A percentile compares a stretch with the other conserved stretches of the same genome.
Conservation (phyloP, 495 filamentous ascomycete genomes). For the Aspergillus baeticus region DNA sequence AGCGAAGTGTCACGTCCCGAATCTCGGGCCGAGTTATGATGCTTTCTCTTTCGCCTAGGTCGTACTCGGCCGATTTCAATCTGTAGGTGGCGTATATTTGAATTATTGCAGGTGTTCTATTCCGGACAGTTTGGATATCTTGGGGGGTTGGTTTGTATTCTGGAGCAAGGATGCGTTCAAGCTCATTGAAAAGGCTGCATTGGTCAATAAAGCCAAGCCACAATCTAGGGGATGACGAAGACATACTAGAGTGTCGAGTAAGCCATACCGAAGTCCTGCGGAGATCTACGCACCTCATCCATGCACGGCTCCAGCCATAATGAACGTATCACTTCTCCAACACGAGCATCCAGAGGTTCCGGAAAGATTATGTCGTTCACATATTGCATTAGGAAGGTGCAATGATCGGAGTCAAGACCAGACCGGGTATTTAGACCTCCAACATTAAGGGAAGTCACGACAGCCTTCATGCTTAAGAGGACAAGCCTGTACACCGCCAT, state of each 20-base stretch:
- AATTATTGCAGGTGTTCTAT: too few species aligned
- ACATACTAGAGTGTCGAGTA: not conserved
- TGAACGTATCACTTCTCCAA: not conserved
- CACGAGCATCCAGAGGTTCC: not conserved
- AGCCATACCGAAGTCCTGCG: not conserved
- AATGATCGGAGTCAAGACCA: too few species aligned
- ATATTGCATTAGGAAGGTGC: too few species aligned
- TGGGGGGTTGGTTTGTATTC: not conserved
- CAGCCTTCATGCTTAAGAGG: not conserved
- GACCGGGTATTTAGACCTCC: not conserved
- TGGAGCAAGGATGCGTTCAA: not conserved
- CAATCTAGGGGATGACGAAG: not conserved
- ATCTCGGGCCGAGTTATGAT: too few species aligned
- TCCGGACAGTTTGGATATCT: too few species aligned
- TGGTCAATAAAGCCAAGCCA: too few species aligned
- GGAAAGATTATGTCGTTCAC: too few species aligned
- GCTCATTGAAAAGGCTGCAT: not conserved
- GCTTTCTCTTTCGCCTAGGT: too few species aligned
- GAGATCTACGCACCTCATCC: not conserved
- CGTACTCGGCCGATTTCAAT: too few species aligned
- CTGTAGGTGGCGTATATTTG: too few species aligned
- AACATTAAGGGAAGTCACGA: not conserved
- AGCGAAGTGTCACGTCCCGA: too few species aligned
- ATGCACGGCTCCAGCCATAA: not conserved
- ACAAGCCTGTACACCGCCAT: not conserved